Conservation (phyloP, 2,329 filamentous ascomycete genomes). For the Chaetomiaceae sp. region DNA sequence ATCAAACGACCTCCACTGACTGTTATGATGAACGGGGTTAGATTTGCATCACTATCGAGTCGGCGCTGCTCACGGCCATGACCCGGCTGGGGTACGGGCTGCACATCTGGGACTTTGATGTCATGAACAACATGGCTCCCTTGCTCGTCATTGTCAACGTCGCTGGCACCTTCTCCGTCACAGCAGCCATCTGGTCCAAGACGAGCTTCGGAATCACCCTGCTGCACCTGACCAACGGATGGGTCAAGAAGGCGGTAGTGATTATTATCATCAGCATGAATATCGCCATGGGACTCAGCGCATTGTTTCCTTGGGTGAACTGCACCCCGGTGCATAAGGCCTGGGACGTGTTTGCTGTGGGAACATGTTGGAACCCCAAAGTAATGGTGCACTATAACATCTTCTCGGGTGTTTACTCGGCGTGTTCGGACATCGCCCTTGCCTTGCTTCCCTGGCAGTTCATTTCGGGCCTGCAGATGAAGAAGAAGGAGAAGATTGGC, state of each 20-base stretch:
- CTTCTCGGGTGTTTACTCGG: constrained; percentile 25
- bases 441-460: constrained; percentile 30
- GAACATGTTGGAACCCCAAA: constrained; percentile 26
- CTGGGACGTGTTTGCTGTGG: constrained; percentile 22
- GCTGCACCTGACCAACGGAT: constrained; percentile 30
- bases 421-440: constrained; percentile 25
- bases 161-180: constrained; percentile 28
- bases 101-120: constrained; percentile 25
- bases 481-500: constrained; percentile 29
- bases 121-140: constrained; percentile 18
- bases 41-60: constrained; percentile 19
- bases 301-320: constrained; percentile 27
- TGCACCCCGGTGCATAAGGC: constrained; percentile 26
- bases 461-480: constrained; percentile 30
- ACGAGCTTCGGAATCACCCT: constrained; percentile 36
- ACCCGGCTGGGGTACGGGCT: constrained; percentile 22
- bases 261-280: constrained; percentile 31
- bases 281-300: constrained; percentile 26
- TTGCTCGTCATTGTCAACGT: constrained; percentile 18
- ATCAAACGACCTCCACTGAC: too few species aligned
- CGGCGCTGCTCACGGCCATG: constrained; percentile 16
- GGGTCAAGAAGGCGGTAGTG: constrained; percentile 28
- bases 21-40: too few species aligned
- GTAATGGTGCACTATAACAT: constrained; percentile 26
- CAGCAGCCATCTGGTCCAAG: constrained; percentile 34